Conservation (phyloP, 1,139 yeast species). For the Magnusiomyces tetraspermus region DNA sequence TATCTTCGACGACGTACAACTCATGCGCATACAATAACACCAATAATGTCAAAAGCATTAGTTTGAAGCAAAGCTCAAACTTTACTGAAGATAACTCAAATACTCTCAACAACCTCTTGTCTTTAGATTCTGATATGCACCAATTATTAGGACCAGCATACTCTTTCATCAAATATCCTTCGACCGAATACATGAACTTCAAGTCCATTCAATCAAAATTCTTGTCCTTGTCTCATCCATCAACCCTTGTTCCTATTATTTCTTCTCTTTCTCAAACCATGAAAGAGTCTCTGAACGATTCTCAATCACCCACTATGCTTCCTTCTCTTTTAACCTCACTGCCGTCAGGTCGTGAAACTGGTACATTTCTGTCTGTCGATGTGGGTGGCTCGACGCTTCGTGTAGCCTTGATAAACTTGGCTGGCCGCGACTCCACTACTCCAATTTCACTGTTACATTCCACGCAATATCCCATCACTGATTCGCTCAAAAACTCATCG, state of each 20-base stretch:
- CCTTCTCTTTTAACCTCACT: conserved; percentile 65
- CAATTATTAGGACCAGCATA: background rate
- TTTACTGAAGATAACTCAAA: background rate
- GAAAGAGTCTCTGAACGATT: conserved; percentile 13
- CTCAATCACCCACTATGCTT: conserved; percentile 40
- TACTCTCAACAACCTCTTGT: background rate
- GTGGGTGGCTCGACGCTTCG: conserved; percentile 64
- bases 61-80: background rate
- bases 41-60: background rate
- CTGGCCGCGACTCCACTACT: conserved; percentile 44
- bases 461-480: conserved; percentile 25
- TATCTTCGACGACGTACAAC: background rate
- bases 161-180: background rate
- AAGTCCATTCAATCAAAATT: background rate
- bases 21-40: background rate
- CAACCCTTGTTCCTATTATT: conserved; percentile 17
- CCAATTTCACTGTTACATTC: conserved; percentile 10
- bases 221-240: conserved; percentile 5
- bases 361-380: conserved; percentile 71
- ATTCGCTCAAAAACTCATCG: conserved; percentile 29
- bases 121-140: background rate
- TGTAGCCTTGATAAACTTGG: conserved; percentile 63
- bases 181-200: background rate
- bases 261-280: conserved; percentile 15
- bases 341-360: conserved; percentile 68